Base-by-base conservation (phyloP, 1,284 basidiomycete species). In the Boletus smithii region DNA sequence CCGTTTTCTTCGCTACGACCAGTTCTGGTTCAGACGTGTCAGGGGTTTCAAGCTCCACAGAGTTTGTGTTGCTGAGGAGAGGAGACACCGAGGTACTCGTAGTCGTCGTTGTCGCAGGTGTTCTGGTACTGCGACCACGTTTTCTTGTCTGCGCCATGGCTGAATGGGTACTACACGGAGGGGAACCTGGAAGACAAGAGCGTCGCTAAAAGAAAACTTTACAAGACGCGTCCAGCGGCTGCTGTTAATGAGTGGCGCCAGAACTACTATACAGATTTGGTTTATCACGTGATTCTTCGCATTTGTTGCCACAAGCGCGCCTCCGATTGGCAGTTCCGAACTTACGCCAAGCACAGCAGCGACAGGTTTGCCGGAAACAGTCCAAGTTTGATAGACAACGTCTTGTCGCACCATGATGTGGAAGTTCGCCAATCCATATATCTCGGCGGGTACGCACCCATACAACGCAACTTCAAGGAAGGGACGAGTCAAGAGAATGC, bases 21-120 rank as follows among this genome's bases (percentile, higher is more conserved):
- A 60, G 56, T 17, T 68, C 72, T 35, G 65, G 54, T 31, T 68
- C 70, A 32, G 73, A 76, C 24, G 74, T 73, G 32, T 65, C 63
- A 60, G 74, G 73, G 53, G 76, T 75, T 43, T 58, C 53, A 30
- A 60, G 60, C 47, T 69, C 63, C 8, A 57, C 55, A 20, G 72
- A 69, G 13, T 48, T 47, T 16, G 53, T 18, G 42, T 42, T 32
- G 30, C 54, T 58, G 17, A 64, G 26, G 2, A 52, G 39, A 37
- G 63, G 65, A 13, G 67, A 62, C 10, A 55, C 55, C 5, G 61
- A 54, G 5, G 54, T 46, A 20, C 59, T 59, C 9, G 63, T 33
- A 4, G 61, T 52, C 16, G 66, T 46, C 16, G 65, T 48, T 3
- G 65, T 65, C 32, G 58, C 52, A n/a, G 63, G 53, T 11, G 66